Evolutionary conservation across 2,329 filamentous ascomycete species (phyloP).

Genomic region (Ophiostoma fasciatum): DNA sequence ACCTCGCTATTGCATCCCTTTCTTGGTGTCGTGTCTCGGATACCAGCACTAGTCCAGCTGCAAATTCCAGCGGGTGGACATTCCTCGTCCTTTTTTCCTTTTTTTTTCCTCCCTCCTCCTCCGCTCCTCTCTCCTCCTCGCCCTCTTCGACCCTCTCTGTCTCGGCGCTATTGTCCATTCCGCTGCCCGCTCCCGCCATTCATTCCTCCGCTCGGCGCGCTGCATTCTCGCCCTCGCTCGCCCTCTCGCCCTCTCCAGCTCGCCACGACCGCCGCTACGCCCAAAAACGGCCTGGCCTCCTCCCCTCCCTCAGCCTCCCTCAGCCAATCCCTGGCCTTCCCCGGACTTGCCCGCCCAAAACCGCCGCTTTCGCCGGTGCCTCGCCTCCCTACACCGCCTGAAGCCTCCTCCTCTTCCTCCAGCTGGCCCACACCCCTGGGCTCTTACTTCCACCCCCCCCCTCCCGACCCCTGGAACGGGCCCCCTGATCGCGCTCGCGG

Average conservation of each 20-base stretch:
- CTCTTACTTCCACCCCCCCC: conserved; percentile 1
- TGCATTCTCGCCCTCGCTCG: conserved; percentile 1
- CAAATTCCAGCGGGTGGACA: conserved; percentile 1
- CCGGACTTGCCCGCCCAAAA: conserved; percentile 6
- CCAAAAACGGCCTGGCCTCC: not conserved
- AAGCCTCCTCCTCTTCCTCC: not conserved
- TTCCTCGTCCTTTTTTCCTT: not conserved
- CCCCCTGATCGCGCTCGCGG: conserved; percentile 5
- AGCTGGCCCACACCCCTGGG: conserved; percentile 5
- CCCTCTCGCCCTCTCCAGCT: not conserved
- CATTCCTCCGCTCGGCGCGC: conserved; percentile 6
- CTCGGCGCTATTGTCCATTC: too few species aligned
- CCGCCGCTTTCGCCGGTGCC: conserved; percentile 6
- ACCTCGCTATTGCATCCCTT: conserved; percentile 1
- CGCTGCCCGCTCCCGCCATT: too few species aligned
- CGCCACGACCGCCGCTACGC: not conserved
- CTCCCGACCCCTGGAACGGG: not conserved
- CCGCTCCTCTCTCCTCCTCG: too few species aligned
- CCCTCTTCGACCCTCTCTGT: too few species aligned
- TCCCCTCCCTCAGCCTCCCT: not conserved
- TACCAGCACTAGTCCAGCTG: not conserved
- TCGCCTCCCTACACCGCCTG: conserved; percentile 7
- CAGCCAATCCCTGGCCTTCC: conserved; percentile 5
- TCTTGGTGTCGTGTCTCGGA: conserved; percentile 2
- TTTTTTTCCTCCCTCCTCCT: not conserved